These are phyloP conservation scores for Hypoxylon lienhwacheense DNA, from an alignment of 495 filamentous ascomycete species.

Conservation along the genomic window DNA sequence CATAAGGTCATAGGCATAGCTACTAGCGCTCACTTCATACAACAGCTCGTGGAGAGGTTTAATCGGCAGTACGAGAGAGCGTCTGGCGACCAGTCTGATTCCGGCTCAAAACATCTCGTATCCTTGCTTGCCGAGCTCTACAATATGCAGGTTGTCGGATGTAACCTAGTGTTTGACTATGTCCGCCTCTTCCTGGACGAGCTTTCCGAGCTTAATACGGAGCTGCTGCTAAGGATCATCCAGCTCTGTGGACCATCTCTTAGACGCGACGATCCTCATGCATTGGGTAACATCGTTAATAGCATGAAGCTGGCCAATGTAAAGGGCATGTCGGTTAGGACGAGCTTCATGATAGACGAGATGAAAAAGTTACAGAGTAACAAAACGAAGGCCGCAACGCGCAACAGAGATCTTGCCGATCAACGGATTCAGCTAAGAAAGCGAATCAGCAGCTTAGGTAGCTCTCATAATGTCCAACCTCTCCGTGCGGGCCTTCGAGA, in stretches of 20 bases:
- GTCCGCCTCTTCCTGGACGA: conserved; percentile 73
- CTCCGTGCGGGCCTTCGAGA: conserved; percentile 78
- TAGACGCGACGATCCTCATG: conserved; percentile 83
- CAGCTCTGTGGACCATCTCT: conserved; percentile 79
- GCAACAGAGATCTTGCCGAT: conserved; percentile 35
- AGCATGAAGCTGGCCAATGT: conserved; percentile 72
- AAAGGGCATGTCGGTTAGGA: conserved; percentile 77
- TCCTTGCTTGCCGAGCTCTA: conserved; percentile 86
- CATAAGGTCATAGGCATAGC: conserved; percentile 86
- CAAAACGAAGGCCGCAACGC: conserved; percentile 70
- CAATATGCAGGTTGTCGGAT: conserved; percentile 84
- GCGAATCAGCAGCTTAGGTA: conserved; percentile 28
- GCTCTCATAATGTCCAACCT: conserved; percentile 55
- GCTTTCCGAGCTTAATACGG: conserved; percentile 86
- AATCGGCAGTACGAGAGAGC: conserved; percentile 52
- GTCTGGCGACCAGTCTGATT: conserved; percentile 48
- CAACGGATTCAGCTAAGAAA: conserved; percentile 37
- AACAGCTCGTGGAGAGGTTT: conserved; percentile 74
- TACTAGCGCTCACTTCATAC: conserved; percentile 81
- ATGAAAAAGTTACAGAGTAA: conserved; percentile 96
- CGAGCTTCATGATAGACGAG: conserved; percentile 97
- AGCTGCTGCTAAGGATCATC: conserved; percentile 83
- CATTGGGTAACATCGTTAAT: conserved; percentile 88
- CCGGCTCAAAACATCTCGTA: conserved; percentile 60
- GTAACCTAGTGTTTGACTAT: conserved; percentile 85